Conservation (phyloP, 208 protist genomes). For the Leishmania gerbilli region DNA sequence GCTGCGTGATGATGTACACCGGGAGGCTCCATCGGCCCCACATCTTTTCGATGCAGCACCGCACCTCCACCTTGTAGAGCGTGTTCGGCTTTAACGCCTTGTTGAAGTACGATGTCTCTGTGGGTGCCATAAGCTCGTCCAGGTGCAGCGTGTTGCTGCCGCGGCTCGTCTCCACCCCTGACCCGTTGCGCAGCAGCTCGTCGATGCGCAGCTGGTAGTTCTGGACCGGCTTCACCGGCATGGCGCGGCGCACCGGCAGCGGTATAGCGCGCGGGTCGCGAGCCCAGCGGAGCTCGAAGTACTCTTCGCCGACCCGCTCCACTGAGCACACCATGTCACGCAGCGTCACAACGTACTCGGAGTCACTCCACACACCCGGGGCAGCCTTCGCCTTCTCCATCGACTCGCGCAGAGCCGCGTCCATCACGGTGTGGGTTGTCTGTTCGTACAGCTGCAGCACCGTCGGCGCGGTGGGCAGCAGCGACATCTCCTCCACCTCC, state of each 20-base stretch:
- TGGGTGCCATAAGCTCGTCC: conserved; percentile 34
- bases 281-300: conserved; percentile 76
- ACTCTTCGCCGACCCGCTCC: conserved; percentile 79
- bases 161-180: conserved; percentile 24
- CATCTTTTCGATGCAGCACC: conserved; percentile 77
- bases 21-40: conserved; percentile 88
- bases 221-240: conserved; percentile 50
- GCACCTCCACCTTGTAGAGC: conserved; percentile 80
- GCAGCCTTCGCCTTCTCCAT: conserved; percentile 52
- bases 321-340: conserved; percentile 78
- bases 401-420: conserved; percentile 36
- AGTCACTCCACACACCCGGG: conserved; percentile 80
- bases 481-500: neutral
- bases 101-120: conserved; percentile 48
- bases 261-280: conserved; percentile 58
- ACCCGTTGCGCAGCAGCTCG: conserved; percentile 62
- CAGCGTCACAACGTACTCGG: conserved; percentile 74
- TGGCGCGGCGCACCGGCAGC: conserved; percentile 49
- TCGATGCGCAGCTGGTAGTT: conserved; percentile 82
- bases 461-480: neutral
- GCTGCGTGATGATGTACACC: conserved; percentile 79
- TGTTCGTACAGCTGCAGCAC: conserved; percentile 16
- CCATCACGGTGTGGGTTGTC: conserved; percentile 12
- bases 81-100: conserved; percentile 66
- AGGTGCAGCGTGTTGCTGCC: conserved; percentile 33